Base-by-base conservation (phyloP, 1,139 yeast species). In the Candida sp. region DNA sequence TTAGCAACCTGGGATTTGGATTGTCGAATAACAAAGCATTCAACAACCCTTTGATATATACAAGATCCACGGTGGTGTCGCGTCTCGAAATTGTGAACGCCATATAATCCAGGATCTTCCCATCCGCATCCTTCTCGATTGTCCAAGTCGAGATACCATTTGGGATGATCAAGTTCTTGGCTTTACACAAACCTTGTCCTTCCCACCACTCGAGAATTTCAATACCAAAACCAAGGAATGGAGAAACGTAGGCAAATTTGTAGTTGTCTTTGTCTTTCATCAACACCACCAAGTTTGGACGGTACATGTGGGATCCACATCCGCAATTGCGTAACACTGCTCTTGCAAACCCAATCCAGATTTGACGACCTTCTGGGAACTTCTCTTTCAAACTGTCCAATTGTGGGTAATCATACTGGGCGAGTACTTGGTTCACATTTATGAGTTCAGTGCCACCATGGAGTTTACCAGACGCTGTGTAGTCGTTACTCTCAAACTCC, bases 271-370 rank as follows among this genome's bases (percentile, higher is more conserved):
- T 49, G 43, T 76, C 79, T 42, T 70, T 66, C 23, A 73, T 59
- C 5, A 81, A 56, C 11, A 75, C 66, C 31, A 78, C 69, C 53
- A 75, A 51, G 47, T 74, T 72, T 5, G 85, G 84, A 49, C 85
- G 69, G 58, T 80, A 79, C 61, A 75, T 68, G 37, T 65, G 68
- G 12, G 58, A 60, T 23, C 82, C 80, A 63, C 85, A 80, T 0
- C 83, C 82, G 65, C 84, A 80, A 2, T 63, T 56, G 35, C 66
- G 66, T n/a, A 80, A 57, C 56, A 78, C 81, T 3, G 82, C 74
- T 51, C 83, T 69, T 1, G 81, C 81, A 56, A 80, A 76, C 0
- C 83, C 82, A 17, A 80, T 61, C 84, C 84, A 81, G 54, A 78
- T 69, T 54, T 80, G 80, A 43, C 74, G 64, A 67, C 33, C 38